Conservation (phyloP, 2,329 filamentous ascomycete species). For the Stachybotrys chartarum region DNA sequence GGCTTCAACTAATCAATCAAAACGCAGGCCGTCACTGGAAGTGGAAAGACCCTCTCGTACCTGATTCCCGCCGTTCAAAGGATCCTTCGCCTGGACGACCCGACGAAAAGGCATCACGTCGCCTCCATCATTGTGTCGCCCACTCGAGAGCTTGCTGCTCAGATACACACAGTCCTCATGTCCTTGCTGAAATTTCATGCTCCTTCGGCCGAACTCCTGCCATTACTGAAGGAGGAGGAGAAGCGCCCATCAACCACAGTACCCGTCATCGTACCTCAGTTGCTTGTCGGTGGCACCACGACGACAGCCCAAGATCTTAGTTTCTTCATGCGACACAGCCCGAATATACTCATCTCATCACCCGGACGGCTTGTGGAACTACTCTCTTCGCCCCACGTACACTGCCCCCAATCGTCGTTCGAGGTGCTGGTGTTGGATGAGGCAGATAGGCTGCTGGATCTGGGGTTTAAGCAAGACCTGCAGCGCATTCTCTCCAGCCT, state of each 20-base stretch:
- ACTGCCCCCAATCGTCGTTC: slow-evolving; percentile 82
- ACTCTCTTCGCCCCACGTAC: slow-evolving; percentile 77
- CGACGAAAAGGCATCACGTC: slow-evolving; percentile 83
- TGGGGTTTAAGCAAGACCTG: slow-evolving; percentile 88
- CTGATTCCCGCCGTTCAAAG: slow-evolving; percentile 78
- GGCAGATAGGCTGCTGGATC: slow-evolving; percentile 83
- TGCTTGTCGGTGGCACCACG: slow-evolving; percentile 73
- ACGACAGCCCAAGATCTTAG: slow-evolving; percentile 83
- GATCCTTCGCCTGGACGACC: slow-evolving; percentile 70
- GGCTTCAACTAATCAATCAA: background rate
- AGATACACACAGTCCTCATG: slow-evolving; percentile 77
- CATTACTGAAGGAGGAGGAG: slow-evolving; percentile 45
- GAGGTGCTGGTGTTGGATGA: slow-evolving; percentile 92
- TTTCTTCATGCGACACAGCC: slow-evolving; percentile 73
- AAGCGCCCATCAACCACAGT: slow-evolving; percentile 40
- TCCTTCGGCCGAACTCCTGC: slow-evolving; percentile 62
- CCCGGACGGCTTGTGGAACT: slow-evolving; percentile 86
- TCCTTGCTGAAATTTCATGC: slow-evolving; percentile 77
- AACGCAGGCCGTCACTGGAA: slow-evolving; percentile 71
- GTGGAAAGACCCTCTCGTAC: slow-evolving; percentile 84
- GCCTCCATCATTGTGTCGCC: slow-evolving; percentile 88
- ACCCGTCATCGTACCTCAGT: slow-evolving; percentile 68
- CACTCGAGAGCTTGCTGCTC: slow-evolving; percentile 79
- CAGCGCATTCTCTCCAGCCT: slow-evolving; percentile 77
- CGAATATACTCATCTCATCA: slow-evolving; percentile 85